Evolutionary conservation across 768 basidiomycete genomes (phyloP).

Genomic region (Gymnopilus junonius): DNA sequence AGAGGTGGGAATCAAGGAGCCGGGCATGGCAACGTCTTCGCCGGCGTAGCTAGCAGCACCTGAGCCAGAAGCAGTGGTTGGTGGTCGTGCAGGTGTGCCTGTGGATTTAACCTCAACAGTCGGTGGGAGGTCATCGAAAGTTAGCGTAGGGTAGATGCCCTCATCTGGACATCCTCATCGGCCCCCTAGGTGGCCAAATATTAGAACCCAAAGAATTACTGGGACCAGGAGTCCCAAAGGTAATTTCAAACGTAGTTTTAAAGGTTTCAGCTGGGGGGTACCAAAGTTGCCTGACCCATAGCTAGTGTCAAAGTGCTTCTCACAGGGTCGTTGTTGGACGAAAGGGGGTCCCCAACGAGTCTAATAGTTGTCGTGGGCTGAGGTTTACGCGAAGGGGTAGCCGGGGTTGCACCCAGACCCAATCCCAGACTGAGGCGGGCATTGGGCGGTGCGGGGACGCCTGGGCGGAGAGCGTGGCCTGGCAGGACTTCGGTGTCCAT

Average conservation of each 20-base stretch:
- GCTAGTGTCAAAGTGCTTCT: constrained; percentile 19
- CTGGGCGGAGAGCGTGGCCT: constrained; percentile 60
- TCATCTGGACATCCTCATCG: constrained; percentile 27
- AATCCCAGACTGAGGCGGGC: constrained; percentile 62
- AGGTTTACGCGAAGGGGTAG: constrained; percentile 42
- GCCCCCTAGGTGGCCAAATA: constrained; percentile 37
- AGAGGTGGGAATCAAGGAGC: constrained; percentile 17
- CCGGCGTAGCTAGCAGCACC: too few species aligned
- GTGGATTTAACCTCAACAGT: constrained; percentile 14
- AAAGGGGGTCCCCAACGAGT: constrained; percentile 43
- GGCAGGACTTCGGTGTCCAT: constrained; percentile 50
- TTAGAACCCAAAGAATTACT: constrained; percentile 24
- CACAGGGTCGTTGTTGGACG: constrained; percentile 7
- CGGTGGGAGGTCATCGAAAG: constrained; percentile 35
- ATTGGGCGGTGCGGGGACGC: constrained; percentile 61
- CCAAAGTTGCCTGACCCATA: constrained; percentile 24
- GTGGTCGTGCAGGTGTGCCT: neutral
- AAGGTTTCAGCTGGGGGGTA: constrained; percentile 71
- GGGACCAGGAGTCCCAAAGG: constrained; percentile 55
- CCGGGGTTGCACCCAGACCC: constrained; percentile 28
- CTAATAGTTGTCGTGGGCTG: constrained; percentile 58
- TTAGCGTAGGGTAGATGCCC: constrained; percentile 44
- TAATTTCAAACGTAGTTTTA: constrained; percentile 72
- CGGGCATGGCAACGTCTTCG: constrained; percentile 35
- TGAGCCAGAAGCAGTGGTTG: neutral